Conservation (phyloP, 1,139 yeast genomes). For the Pichia sp. region DNA sequence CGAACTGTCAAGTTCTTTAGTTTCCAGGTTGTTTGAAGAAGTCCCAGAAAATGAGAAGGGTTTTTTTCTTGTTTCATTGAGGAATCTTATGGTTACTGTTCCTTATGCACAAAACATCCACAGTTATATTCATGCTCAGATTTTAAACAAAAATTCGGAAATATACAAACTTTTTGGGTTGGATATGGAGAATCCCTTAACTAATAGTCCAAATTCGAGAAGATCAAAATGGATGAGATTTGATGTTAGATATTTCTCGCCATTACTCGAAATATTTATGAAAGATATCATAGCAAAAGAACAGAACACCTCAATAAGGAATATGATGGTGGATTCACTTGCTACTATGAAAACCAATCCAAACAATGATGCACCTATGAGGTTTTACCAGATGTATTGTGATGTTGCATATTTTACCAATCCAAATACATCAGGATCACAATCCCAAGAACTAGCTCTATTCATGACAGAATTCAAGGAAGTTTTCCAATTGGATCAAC, state of each 20-base stretch:
- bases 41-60: conserved; percentile 2
- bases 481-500: neutral
- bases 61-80: neutral
- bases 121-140: neutral
- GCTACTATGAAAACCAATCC: conserved; percentile 4
- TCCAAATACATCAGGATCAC: neutral
- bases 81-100: neutral
- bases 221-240: conserved; percentile 13
- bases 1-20: neutral
- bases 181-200: conserved; percentile 2
- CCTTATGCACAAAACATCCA: conserved; percentile 11
- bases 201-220: neutral
- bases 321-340: conserved; percentile 11
- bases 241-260: conserved; percentile 12
- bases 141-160: neutral
- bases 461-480: neutral
- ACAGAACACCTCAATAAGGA: neutral
- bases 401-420: conserved; percentile 1
- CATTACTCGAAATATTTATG: conserved; percentile 11
- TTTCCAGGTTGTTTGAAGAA: conserved; percentile 1
- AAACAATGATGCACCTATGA: neutral
- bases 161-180: conserved; percentile 10
- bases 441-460: neutral
- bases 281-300: conserved; percentile 7
- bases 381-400: conserved; percentile 6